Base-by-base conservation (phyloP, 2,329 filamentous ascomycete genomes). In the Pestalotiopsis sp. region DNA sequence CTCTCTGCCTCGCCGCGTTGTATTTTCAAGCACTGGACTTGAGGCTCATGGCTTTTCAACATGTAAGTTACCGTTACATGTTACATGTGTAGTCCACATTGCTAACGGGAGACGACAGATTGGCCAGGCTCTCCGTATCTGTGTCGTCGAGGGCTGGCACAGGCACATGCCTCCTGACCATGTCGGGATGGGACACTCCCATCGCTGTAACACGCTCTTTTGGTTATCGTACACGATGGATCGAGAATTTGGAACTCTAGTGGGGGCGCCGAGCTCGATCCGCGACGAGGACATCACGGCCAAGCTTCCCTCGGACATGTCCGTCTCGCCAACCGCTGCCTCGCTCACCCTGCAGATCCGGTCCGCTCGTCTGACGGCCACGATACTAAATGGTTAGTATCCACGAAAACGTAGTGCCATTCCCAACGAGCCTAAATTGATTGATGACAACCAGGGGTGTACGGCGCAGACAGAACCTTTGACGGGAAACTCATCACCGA, bases 11-110 rank as follows among this genome's bases (percentile, higher is more conserved):
- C 6, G 61, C 61, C 9, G 61, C 61, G 1, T 11, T 64, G 11
- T 52, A 64, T 49, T 20, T 64, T 11, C 61, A 64, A 49, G 36
- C 61, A 25, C n/a, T 64, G 5, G 61, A 52, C 39, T 12, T 64
- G 61, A 25, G 61, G 38, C 25, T 64, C 20, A 36, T 20, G n/a
- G 61, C 61, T 4, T 64, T 41, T 4, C 61, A 64, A 27, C 14
- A 9, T 64, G 61, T 27, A 20, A 64, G 61, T 49, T 2, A 3
- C 52, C 11, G 2, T 61, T n/a, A 38, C 31, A 23, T 3, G 17
- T 31, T n/a, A 1, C 4, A 27, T 4, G 4, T 1, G 4, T 27
- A 27, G 27, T 27, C 4, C 27, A 27, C 1, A 4, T 27, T 27
- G 4, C 4, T 27, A 27, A 27, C 4, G 4, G 4, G 4, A 1